phyloP scores from a whole-genome alignment of 106 monocot species.

The Acanthochlamys bracteata region DNA sequence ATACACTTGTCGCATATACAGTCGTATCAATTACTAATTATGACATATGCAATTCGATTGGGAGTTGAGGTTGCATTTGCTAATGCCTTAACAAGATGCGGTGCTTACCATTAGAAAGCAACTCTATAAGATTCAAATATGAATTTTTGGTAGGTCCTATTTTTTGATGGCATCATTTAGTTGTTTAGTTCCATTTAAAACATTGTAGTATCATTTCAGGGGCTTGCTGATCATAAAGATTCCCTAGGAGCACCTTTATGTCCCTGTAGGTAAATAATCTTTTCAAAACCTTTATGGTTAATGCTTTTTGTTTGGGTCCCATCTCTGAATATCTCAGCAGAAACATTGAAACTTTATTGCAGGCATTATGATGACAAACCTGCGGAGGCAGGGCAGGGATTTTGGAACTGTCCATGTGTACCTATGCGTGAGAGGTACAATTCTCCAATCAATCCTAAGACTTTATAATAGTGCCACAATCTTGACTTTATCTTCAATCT shows the following conservation, averaged over 20 bases:
- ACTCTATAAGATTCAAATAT: no score
- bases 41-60: no score
- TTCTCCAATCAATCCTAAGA: neutral
- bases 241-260: conserved; percentile 91
- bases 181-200: neutral
- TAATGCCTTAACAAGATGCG: no score
- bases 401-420: conserved; percentile 99
- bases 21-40: no score
- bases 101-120: no score
- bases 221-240: conserved; percentile 95
- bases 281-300: neutral
- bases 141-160: no score
- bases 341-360: conserved; percentile 3
- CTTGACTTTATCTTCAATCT: no score
- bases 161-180: neutral
- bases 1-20: no score
- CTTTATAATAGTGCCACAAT: no score
- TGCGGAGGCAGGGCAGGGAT: conserved; percentile 87
- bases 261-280: conserved; percentile 77
- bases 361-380: conserved; percentile 99
- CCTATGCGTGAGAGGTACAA: conserved; percentile 95
- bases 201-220: conserved; percentile 24
- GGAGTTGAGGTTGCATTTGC: no score
- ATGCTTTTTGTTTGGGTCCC: neutral
- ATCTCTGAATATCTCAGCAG: neutral